phyloP scores from a whole-genome alignment of 2,329 filamentous ascomycete genomes.

The Neopestalotiopsis rosae region DNA sequence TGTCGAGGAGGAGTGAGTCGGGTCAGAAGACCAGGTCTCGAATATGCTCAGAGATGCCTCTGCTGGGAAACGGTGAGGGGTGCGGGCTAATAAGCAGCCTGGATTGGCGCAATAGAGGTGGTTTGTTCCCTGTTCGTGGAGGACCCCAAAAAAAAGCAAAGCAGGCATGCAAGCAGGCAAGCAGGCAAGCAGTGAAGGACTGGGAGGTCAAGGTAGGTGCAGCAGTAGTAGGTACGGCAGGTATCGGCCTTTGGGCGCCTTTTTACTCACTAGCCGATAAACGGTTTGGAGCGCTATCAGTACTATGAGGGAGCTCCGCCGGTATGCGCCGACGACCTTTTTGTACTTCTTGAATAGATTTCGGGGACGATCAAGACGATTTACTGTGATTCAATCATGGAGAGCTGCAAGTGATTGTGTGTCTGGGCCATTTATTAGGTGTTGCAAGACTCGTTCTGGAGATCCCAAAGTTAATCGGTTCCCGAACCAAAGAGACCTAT shows the following conservation, averaged over 20 bases:
- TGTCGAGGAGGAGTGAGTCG: not conserved
- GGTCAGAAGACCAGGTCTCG: conserved; percentile 1
- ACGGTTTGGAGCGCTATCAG: not conserved
- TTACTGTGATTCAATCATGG: not conserved
- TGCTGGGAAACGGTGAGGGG: conserved; percentile 7
- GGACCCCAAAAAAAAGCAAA: not conserved
- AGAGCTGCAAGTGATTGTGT: not conserved
- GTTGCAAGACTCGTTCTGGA: not conserved
- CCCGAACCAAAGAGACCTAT: not conserved
- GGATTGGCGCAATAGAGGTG: conserved; percentile 6
- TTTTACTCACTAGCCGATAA: conserved; percentile 2
- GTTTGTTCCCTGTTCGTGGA: not conserved
- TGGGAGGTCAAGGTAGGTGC: not conserved
- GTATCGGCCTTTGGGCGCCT: not conserved
- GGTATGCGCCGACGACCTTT: not conserved
- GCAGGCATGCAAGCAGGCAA: not conserved
- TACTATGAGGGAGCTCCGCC: not conserved
- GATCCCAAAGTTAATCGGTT: not conserved
- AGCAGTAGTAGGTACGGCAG: not conserved
- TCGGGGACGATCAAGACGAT: not conserved
- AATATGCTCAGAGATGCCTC: not conserved
- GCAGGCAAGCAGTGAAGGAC: not conserved
- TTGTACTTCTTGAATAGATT: not conserved
- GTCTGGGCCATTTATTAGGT: not conserved
- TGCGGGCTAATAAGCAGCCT: conserved; percentile 8